phyloP scores from a whole-genome alignment of 805 yeast genomes.

The Metschnikowia shivogae region DNA sequence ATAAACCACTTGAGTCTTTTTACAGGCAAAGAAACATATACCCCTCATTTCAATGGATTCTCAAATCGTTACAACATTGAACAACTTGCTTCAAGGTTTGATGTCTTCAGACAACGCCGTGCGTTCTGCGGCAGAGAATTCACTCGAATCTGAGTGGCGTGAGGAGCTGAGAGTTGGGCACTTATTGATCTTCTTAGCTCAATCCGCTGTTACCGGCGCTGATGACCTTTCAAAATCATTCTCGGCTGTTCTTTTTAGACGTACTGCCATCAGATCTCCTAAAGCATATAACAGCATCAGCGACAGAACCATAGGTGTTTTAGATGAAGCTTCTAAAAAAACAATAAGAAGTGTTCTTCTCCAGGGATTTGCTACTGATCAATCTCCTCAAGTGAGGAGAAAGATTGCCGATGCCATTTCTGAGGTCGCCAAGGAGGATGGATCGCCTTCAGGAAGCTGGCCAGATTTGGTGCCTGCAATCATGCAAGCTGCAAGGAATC shows the following conservation, averaged over 20 bases:
- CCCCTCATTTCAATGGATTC: conserved; percentile 5
- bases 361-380: conserved; percentile 67
- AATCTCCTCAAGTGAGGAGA: conserved; percentile 77
- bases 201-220: conserved; percentile 65
- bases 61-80: conserved; percentile 11
- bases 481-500: conserved; percentile 54
- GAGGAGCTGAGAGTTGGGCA: conserved; percentile 61
- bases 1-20: not conserved
- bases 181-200: conserved; percentile 73
- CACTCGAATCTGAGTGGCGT: conserved; percentile 74
- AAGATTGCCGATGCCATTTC: conserved; percentile 92
- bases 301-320: conserved; percentile 72
- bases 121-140: conserved; percentile 75
- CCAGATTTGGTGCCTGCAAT: conserved; percentile 72
- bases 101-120: conserved; percentile 73
- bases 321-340: conserved; percentile 52
- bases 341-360: conserved; percentile 66
- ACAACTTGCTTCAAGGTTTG: conserved; percentile 41
- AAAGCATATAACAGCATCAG: conserved; percentile 59
- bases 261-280: conserved; percentile 79
- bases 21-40: not conserved
- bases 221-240: conserved; percentile 56
- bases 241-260: conserved; percentile 80
- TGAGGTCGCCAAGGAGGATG: conserved; percentile 75
- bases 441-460: conserved; percentile 56